Evolutionary conservation across 495 filamentous ascomycete species (phyloP).

Genomic region (Penicillium subrubescens): DNA sequence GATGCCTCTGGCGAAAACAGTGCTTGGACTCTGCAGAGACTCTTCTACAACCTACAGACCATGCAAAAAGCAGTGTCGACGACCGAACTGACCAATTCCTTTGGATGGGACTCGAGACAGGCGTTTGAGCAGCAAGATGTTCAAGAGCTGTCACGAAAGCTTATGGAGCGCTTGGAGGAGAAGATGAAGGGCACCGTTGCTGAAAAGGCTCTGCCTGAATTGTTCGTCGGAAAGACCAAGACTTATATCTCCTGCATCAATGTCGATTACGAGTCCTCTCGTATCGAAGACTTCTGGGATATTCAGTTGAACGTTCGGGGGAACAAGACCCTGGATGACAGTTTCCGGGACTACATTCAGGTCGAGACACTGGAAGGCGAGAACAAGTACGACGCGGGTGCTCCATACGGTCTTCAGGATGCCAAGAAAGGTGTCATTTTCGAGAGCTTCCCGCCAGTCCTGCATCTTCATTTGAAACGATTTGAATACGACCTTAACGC

Average conservation of each 20-base stretch:
- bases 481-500: slow-evolving; percentile 97
- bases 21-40: slow-evolving; percentile 88
- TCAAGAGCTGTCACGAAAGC: slow-evolving; percentile 90
- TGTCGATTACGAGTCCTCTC: slow-evolving; percentile 92
- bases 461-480: slow-evolving; percentile 94
- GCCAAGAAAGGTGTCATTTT: slow-evolving; percentile 98
- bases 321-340: slow-evolving; percentile 89
- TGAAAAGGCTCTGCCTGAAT: slow-evolving; percentile 84
- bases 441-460: slow-evolving; percentile 88
- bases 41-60: slow-evolving; percentile 94
- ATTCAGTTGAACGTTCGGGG: slow-evolving; percentile 95
- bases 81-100: slow-evolving; percentile 89
- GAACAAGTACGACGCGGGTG: slow-evolving; percentile 93
- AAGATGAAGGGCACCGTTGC: slow-evolving; percentile 97
- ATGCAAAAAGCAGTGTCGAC: slow-evolving; percentile 80
- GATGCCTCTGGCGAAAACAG: slow-evolving; percentile 82
- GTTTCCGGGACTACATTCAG: slow-evolving; percentile 93
- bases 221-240: slow-evolving; percentile 96
- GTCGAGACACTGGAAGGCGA: slow-evolving; percentile 97
- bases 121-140: slow-evolving; percentile 99
- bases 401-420: slow-evolving; percentile 89
- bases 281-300: slow-evolving; percentile 98
- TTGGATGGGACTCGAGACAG: slow-evolving; percentile 96
- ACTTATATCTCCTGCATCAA: slow-evolving; percentile 99
- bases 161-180: slow-evolving; percentile 95